These are phyloP conservation scores for Trichoderma gamsii DNA, from an alignment of 495 filamentous ascomycete species.

Conservation along the genomic window DNA sequence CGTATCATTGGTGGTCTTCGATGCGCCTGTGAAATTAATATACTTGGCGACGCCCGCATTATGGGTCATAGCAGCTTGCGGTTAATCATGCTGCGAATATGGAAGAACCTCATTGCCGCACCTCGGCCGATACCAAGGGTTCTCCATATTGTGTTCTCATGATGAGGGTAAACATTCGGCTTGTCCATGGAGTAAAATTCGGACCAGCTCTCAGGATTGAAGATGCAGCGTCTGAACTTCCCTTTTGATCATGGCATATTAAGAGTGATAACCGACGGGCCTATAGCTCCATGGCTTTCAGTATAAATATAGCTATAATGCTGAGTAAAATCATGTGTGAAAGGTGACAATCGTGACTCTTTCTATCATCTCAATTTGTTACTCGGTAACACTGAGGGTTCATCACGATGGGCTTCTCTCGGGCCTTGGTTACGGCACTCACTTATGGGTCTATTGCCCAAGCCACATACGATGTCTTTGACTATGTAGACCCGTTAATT, in stretches of 20 bases:
- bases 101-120: background rate
- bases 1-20: too few relatives aligned
- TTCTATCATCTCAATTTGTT: background rate
- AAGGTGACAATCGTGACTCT: background rate
- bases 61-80: background rate
- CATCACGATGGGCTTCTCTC: background rate
- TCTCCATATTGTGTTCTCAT: background rate
- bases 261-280: background rate
- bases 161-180: background rate
- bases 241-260: background rate
- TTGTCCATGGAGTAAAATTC: background rate
- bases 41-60: background rate
- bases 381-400: background rate
- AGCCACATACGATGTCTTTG: constrained; percentile 27
- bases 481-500: constrained; percentile 51
- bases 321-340: background rate
- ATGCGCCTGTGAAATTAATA: too few relatives aligned
- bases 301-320: background rate
- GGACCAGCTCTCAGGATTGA: background rate
- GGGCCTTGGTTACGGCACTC: background rate
- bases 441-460: background rate
- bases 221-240: background rate
- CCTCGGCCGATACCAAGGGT: background rate
- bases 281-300: background rate
- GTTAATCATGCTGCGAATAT: background rate